Base-by-base conservation (phyloP, 169 alveolate species). In the Theileria luwenshuni region DNA sequence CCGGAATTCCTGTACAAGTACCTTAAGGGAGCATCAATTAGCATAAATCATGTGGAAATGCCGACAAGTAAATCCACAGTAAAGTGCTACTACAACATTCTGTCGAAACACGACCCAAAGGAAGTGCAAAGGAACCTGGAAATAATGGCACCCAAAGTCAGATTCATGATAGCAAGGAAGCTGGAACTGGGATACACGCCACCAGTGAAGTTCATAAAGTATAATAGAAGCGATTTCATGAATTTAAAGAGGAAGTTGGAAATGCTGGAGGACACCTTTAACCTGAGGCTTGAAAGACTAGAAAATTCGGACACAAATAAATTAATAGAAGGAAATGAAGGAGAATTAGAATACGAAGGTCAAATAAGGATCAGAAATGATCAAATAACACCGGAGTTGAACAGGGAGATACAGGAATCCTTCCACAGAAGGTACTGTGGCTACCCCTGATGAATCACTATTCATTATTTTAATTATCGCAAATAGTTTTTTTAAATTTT, bases 111-210 rank as follows among this genome's bases (percentile, higher is more conserved):
- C 19, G 77, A 84, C 32, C 76, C 65, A 5, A 74, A 72, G 52
- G 69, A 84, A 15, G 75, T 84, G 38, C 90, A 88, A 51, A 83
- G 73, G 21, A 72, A 69, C 49, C 45, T 88, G 42, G 84, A 88
- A 7, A 70, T 58, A 62, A 88, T 79, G 17, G 86, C 88, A 27
- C 68, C 80, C 45, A 47, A 67, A 76, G 76, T 88, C 35, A 58
- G 93, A 56, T 84, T 80, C 51, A 69, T 74, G 56, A 73, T 88
- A 32, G 93, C 93, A 28, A 77, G 90, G 30, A 88, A 88, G 58
- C 84, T 88, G 27, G 90, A 88, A 49, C 71, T 88, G 59, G 93
- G 93, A 12, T 88, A 88, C 60, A 88, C 93, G n/a, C 93, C 93
- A 30, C 93, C 93, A 41, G 77, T 88, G 60, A 60, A 62, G 28